Evolutionary conservation across 495 filamentous ascomycete genomes (phyloP).

Genomic region (Penicillium parvum): DNA sequence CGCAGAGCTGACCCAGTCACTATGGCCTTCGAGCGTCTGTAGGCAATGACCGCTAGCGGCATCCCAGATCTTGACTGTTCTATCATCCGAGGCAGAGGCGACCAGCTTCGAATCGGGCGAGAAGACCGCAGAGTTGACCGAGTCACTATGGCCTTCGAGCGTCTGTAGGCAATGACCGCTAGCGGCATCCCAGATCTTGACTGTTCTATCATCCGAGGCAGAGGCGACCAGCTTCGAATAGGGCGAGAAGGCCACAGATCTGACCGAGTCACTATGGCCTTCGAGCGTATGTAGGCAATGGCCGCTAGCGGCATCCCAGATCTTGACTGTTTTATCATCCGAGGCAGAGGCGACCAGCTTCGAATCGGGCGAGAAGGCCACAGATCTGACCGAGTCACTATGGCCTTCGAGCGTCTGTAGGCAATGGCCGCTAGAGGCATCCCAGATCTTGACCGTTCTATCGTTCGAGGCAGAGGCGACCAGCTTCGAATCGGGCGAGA

Average conservation of each 20-base stretch:
- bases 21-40: conserved; percentile 16
- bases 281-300: conserved; percentile 1
- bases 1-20: conserved; percentile 12
- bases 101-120: conserved; percentile 3
- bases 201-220: conserved; percentile 25
- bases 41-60: not conserved
- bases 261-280: not conserved
- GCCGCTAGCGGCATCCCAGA: conserved; percentile 6
- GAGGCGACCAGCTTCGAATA: conserved; percentile 32
- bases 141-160: conserved; percentile 11
- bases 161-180: conserved; percentile 14
- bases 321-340: conserved; percentile 3
- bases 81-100: conserved; percentile 3
- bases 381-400: conserved; percentile 1
- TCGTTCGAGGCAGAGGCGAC: conserved; percentile 5
- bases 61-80: conserved; percentile 7
- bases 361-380: conserved; percentile 14
- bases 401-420: conserved; percentile 4
- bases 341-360: conserved; percentile 11
- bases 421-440: conserved; percentile 4
- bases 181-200: conserved; percentile 24
- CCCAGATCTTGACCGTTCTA: conserved; percentile 9
- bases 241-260: conserved; percentile 26
- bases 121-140: not conserved
- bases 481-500: conserved; percentile 3